Evolutionary conservation across 768 basidiomycete genomes (phyloP), one percentile per base, ranked within the genome.

Genomic region (Trametes villosa): DNA sequence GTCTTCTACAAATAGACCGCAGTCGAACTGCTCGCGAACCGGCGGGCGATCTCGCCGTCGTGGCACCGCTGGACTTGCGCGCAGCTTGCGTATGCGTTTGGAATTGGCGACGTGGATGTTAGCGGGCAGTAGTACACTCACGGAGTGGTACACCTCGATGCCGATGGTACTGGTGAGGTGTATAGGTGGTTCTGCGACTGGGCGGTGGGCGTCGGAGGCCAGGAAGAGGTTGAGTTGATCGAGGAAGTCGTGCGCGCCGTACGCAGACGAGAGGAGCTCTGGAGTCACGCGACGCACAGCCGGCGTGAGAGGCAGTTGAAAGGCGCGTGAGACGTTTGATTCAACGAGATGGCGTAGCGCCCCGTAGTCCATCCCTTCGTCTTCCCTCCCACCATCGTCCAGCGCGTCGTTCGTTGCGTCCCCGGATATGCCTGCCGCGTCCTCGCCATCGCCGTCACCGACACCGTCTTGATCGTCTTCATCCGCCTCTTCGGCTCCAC

Each of bases 11-110:
- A 53, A 38, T 15, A 42, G 38, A 11, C 22, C 52, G 29, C 52
- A 53, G 38, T 53, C 52, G n/a, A 53, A 53, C 2, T n/a, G 38
- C 2, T 22, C 38, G 2, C 26, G 40, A 9, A 18, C 29, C 5
- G 52, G 40, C 26, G 15, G 20, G 11, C 29, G 15, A 40, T 53
- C 52, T 18, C 29, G 13, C 13, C 5, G 9, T 1, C 52, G 38
- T 4, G 38, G 52, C 12, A 4, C 18, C 1, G 38, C 38, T 1
- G 52, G 52, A 2, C 17, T n/a, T 11, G 52, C 40, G n/a, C 52
- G 52, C 7, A 53, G 13, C 27, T 53, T 53, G 52, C 52, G 42
- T 15, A 53, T 18, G 1, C 40, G 52, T 18, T 53, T 53, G 4
- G 12, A 3, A 33, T 53, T 53, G 6, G 38, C 7, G n/a, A 53